These are phyloP conservation scores for Eucalyptus camaldulensis DNA, from an alignment of 345 rosid species.

Conservation along the genomic window DNA sequence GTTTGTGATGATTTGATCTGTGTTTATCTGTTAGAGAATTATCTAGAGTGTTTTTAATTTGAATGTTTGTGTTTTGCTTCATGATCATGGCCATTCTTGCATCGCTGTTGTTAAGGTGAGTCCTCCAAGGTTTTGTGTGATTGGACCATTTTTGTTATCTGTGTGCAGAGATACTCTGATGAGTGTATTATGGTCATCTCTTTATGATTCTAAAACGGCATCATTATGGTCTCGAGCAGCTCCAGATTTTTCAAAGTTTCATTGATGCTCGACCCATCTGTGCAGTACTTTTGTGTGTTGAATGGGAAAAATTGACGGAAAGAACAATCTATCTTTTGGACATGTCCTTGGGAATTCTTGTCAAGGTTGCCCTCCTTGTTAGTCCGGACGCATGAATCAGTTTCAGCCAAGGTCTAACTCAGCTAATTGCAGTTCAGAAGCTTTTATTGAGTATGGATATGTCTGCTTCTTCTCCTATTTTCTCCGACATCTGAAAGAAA, in stretches of 20 bases:
- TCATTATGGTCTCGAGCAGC: not conserved
- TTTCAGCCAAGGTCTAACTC: not conserved
- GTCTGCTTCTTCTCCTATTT: not conserved
- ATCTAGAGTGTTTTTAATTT: not conserved
- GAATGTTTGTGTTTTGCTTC: not conserved
- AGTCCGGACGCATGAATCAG: not conserved
- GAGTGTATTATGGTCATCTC: not conserved
- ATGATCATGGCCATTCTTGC: not conserved
- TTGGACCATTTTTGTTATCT: not conserved
- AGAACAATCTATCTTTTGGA: not conserved
- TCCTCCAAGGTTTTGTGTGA: not conserved
- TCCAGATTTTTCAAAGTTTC: not conserved
- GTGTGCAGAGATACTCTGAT: not conserved
- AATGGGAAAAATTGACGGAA: not conserved
- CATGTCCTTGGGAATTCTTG: not conserved
- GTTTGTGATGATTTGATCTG: not conserved
- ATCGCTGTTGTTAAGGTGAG: not conserved
- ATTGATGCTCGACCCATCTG: not conserved
- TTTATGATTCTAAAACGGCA: not conserved
- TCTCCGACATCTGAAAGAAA: not conserved
- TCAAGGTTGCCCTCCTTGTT: not conserved
- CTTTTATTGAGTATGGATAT: not conserved
- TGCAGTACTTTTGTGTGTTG: not conserved
- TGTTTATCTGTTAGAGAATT: not conserved
- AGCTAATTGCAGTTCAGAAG: not conserved